Percentiles rank a stretch among this genome's conserved stretches.
Conservation (phyloP, 306 rosid genomes). For the Coriaria nepalensis region DNA sequence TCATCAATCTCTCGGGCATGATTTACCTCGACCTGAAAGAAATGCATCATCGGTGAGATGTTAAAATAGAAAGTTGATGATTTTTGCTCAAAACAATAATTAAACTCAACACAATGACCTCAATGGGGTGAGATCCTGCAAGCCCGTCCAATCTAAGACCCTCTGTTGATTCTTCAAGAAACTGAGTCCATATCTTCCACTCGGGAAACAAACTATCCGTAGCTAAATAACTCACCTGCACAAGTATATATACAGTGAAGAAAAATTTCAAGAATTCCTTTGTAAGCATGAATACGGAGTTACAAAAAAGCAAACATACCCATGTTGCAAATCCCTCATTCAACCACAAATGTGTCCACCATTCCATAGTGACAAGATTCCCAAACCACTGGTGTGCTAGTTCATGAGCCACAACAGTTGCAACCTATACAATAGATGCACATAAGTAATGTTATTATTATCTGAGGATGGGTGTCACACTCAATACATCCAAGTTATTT, state of each 20-base stretch:
- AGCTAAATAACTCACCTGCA: constrained; percentile 88
- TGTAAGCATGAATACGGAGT: background rate
- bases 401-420: constrained; percentile 83
- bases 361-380: constrained; percentile 94
- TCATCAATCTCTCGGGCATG: constrained; percentile 84
- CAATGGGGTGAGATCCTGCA: constrained; percentile 90
- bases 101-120: constrained; percentile 31
- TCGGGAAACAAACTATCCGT: constrained; percentile 79
- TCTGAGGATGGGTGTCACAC: constrained; percentile 9
- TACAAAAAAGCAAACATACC: constrained; percentile 36
- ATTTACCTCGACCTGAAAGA: constrained; percentile 74
- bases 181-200: constrained; percentile 95
- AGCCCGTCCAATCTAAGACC: constrained; percentile 87
- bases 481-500: constrained; percentile 11
- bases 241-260: constrained; percentile 5
- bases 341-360: constrained; percentile 99
- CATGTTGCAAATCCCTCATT: constrained; percentile 98
- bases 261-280: background rate
- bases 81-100: constrained; percentile 4
- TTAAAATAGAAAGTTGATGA: too few species aligned
- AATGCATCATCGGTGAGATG: constrained; percentile 3
- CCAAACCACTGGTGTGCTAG: constrained; percentile 99
- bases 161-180: constrained; percentile 52
- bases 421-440: constrained; percentile 47
- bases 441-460: background rate